Evolutionary conservation across 306 rosid genomes (phyloP).

Genomic region (Inga leiocalycina): DNA sequence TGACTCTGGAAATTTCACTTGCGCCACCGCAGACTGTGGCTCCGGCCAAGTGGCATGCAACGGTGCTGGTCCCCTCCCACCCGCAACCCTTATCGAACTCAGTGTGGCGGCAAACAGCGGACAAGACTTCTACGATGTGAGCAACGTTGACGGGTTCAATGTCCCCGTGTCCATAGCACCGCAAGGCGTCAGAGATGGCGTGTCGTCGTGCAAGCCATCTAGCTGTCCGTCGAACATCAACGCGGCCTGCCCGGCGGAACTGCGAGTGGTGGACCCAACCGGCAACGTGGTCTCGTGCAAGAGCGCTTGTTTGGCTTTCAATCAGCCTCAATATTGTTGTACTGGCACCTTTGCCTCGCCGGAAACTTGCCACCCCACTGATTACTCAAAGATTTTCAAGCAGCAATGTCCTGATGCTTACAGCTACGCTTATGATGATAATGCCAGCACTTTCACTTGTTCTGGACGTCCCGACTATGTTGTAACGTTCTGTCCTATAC

Average conservation of each 20-base stretch:
- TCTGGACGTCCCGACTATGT: conserved; percentile 44
- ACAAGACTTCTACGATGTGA: conserved; percentile 44
- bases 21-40: conserved; percentile 41
- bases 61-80: conserved; percentile 36
- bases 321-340: conserved; percentile 58
- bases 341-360: conserved; percentile 11
- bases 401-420: conserved; percentile 67
- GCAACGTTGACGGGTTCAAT: conserved; percentile 47
- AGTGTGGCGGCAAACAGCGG: conserved; percentile 26
- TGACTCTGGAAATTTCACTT: conserved; percentile 26
- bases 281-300: conserved; percentile 45
- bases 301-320: conserved; percentile 55
- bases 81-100: conserved; percentile 36
- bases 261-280: not conserved
- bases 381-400: conserved; percentile 50
- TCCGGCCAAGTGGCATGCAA: conserved; percentile 34
- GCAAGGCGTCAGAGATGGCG: conserved; percentile 9
- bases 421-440: conserved; percentile 68
- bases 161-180: conserved; percentile 37
- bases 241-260: not conserved
- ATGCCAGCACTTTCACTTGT: conserved; percentile 54
- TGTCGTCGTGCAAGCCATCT: not conserved
- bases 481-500: conserved; percentile 60
- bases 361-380: conserved; percentile 49
- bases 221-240: not conserved